phyloP scores from a whole-genome alignment of 495 filamentous ascomycete genomes.

The Daldinia concentrica region DNA sequence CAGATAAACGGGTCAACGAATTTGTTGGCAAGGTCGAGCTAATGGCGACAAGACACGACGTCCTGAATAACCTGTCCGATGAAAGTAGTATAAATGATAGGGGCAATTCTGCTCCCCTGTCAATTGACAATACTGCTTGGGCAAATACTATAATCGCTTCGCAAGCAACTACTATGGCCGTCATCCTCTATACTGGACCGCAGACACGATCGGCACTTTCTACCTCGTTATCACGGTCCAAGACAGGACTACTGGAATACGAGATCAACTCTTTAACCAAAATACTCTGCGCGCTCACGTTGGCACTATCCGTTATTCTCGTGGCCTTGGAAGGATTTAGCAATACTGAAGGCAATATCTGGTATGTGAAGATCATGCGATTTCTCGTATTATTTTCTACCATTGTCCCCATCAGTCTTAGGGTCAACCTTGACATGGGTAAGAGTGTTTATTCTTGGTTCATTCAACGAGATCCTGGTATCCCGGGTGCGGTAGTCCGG shows the following conservation, averaged over 20 bases:
- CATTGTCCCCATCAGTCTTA: conserved; percentile 95
- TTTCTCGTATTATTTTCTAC: conserved; percentile 99
- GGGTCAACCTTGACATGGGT: conserved; percentile 96
- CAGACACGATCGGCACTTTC: conserved; percentile 95
- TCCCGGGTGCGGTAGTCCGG: conserved; percentile 89
- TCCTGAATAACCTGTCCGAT: conserved; percentile 45
- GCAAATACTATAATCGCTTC: conserved; percentile 97
- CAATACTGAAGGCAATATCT: conserved; percentile 67
- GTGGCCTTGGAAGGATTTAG: conserved; percentile 87
- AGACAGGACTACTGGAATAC: conserved; percentile 90
- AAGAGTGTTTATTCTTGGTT: conserved; percentile 96
- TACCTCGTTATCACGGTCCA: conserved; percentile 88
- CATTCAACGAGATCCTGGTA: conserved; percentile 90
- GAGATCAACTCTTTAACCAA: conserved; percentile 99
- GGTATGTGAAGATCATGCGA: conserved; percentile 95
- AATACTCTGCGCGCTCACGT: conserved; percentile 89
- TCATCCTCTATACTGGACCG: conserved; percentile 91
- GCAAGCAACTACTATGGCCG: conserved; percentile 84
- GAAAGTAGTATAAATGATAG: conserved; percentile 36
- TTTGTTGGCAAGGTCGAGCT: conserved; percentile 86
- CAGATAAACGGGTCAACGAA: conserved; percentile 90
- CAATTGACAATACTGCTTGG: conserved; percentile 98
- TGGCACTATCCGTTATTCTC: conserved; percentile 86
- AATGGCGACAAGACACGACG: conserved; percentile 55
- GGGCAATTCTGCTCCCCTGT: conserved; percentile 72